Evolutionary conservation across 2,329 filamentous ascomycete genomes (phyloP), one percentile per base, ranked within the genome.

Genomic region (Sporothrix protearum): DNA sequence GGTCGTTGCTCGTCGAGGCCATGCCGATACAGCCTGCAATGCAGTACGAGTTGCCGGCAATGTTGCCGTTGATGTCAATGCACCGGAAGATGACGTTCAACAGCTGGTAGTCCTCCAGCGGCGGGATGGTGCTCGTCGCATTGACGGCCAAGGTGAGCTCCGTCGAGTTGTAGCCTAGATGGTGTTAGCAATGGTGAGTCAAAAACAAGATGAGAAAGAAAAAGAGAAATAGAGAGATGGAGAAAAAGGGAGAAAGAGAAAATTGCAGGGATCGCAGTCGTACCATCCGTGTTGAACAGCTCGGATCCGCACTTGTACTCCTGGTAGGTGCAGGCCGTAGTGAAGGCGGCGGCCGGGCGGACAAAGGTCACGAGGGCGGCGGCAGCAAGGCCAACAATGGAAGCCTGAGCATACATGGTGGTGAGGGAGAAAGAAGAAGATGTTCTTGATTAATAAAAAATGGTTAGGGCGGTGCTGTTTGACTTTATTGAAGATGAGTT

Each of bases 31-130:
- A 74, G 68, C 73, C 73, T 14, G 71, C 25, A 66, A 74, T 72
- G 71, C 73, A 74, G 69, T 69, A 74, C 39, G 73, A 73, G 73
- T 74, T 74, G 66, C 72, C 73, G 6, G 53, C 72, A 16, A 74
- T 28, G 59, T 9, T 33, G 28, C 73, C 73, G 25, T 55, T 33
- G 51, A 70, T 39, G 69, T 74, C 63, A 45, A 69, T 67, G 71
- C 73, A 74, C 66, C 73, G 73, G 39, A 71, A 74, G 14, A 74
- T 72, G 59, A 72, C 72, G 14, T 71, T 39, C 22, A 74, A 36
- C 28, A 74, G 72, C 67, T 74, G 73, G 47, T 28, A 59, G 45
- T 71, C 68, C 36, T 49, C 53, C 9, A 74, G 69, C 4, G 72
- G 72, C 9, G 72, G 73, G 68, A 74, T 70, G 42, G 61, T 72